Percentiles rank a stretch among this genome's conserved stretches.
These are phyloP conservation scores for Ceratobasidium sp. DNA, from an alignment of 1,284 basidiomycete genomes.

Conservation along the genomic window DNA sequence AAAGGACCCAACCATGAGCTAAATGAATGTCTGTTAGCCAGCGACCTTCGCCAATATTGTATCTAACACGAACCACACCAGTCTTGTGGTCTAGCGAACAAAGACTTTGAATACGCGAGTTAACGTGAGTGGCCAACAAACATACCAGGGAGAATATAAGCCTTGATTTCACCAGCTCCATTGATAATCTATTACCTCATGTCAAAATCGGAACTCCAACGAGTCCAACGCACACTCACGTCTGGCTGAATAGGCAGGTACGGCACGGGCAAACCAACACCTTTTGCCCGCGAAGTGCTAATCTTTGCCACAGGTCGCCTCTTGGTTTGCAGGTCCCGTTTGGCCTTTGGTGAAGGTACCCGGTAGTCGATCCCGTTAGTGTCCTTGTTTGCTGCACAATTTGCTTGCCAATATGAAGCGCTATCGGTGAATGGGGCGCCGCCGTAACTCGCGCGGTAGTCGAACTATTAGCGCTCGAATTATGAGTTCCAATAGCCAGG, in stretches of 20 bases:
- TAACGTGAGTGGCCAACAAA: background rate
- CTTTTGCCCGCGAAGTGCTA: constrained; percentile 62
- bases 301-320: constrained; percentile 59
- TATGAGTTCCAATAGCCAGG: constrained; percentile 9
- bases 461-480: constrained; percentile 18
- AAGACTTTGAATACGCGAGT: background rate
- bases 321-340: background rate
- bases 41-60: constrained; percentile 43
- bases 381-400: constrained; percentile 67
- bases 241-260: constrained; percentile 66
- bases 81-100: constrained; percentile 63
- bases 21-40: background rate
- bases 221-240: too few relatives aligned
- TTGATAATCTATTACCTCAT: background rate
- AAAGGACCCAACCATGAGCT: constrained; percentile 64
- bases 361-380: constrained; percentile 70
- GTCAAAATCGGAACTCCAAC: constrained; percentile 56
- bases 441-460: constrained; percentile 64
- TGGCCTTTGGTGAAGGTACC: constrained; percentile 48
- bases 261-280: constrained; percentile 63
- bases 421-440: constrained; percentile 69
- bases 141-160: constrained; percentile 66
- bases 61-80: constrained; percentile 65
- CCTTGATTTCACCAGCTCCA: constrained; percentile 70
- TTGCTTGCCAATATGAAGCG: constrained; percentile 69